Base-by-base conservation (phyloP, 129 eudicot genomes). In the Cynara cardunculus region DNA sequence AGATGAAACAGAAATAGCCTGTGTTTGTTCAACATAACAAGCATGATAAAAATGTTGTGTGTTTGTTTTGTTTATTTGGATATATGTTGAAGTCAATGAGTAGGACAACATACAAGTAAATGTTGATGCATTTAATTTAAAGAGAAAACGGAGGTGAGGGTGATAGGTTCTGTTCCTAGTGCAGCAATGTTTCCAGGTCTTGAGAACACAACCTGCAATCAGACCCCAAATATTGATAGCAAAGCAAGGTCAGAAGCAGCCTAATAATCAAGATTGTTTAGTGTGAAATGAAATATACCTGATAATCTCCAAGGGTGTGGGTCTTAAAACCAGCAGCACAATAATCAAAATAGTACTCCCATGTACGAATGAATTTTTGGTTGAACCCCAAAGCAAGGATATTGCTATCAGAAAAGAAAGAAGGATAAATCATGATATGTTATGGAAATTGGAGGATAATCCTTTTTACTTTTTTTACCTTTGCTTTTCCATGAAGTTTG, bases 291-390 rank as follows among this genome's bases (percentile, higher is more conserved):
- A 12, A 0, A 14, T 4, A 27, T 35, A 39, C 99, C 99, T 95
- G 97, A 64, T 92, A 92, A 77, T 78, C 81, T 46, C 93, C 93
- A 0, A 95, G 93, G 12, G 97, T 90, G 30, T 74, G 85, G 1
- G 97, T 78, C 85, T 83, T 95, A 83, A 95, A 95, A 35, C 96
- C 99, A 19, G 99, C 97, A 25, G 93, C 97, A 84, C 96, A 90
- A 46, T 95, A 95, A 71, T 90, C 97, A 74, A 94, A 92, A 76
- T 94, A 94, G 67, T 94, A 94, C 61, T 91, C 98, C 97, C 96
- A 95, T 14, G 93, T 90, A 24, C 99, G 80, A 75, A 95, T 89
- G 89, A 95, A 95, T 87, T 95, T 92, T 64, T 92, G 87, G 78
- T 95, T 66, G 81, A 95, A 95, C 16, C 98, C 98, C 84, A 92